A percentile compares a stretch with the other conserved stretches of the same genome.
These are phyloP conservation scores for Chlorella sp. DNA, from an alignment of 139 green algal species.

Conservation along the genomic window DNA sequence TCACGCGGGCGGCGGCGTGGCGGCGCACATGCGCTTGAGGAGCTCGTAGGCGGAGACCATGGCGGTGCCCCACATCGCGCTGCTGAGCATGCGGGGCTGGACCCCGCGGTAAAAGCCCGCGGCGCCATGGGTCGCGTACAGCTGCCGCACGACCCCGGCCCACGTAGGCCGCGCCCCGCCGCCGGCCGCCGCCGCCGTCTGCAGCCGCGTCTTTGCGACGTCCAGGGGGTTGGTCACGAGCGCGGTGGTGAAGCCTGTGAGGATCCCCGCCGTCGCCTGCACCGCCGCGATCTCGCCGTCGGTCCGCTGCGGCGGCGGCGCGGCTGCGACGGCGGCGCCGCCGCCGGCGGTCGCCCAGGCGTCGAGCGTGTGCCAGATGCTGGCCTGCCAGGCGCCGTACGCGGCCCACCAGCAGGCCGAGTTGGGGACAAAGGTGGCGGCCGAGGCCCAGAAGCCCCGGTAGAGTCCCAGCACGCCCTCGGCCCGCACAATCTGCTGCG, in stretches of 20 bases:
- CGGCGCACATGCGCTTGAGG: no score
- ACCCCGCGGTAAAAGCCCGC: slow-evolving; percentile 70
- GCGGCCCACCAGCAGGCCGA: slow-evolving; percentile 76
- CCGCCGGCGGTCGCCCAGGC: background rate
- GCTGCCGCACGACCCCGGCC: slow-evolving; percentile 29
- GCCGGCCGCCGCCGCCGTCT: slow-evolving; percentile 37
- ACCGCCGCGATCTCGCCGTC: slow-evolving; percentile 62
- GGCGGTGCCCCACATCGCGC: slow-evolving; percentile 83
- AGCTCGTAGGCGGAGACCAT: no score
- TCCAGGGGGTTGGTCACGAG: slow-evolving; percentile 82
- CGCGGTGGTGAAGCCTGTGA: slow-evolving; percentile 67
- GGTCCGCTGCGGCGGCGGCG: background rate
- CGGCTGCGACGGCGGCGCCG: background rate
- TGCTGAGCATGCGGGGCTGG: slow-evolving; percentile 77
- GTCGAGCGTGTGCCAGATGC: slow-evolving; percentile 75
- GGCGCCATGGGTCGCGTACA: slow-evolving; percentile 72
- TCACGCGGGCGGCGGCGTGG: no score
- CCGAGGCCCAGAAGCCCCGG: slow-evolving; percentile 81
- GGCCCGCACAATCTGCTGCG: slow-evolving; percentile 70
- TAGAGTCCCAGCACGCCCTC: slow-evolving; percentile 88
- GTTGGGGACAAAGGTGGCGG: slow-evolving; percentile 86
- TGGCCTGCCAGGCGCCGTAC: slow-evolving; percentile 84
- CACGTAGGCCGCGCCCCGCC: slow-evolving; percentile 11
- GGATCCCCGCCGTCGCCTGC: slow-evolving; percentile 62
- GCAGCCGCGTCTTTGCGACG: slow-evolving; percentile 83